phyloP scores from a whole-genome alignment of 495 filamentous ascomycete species.

The Podospora pseudoanserina region DNA sequence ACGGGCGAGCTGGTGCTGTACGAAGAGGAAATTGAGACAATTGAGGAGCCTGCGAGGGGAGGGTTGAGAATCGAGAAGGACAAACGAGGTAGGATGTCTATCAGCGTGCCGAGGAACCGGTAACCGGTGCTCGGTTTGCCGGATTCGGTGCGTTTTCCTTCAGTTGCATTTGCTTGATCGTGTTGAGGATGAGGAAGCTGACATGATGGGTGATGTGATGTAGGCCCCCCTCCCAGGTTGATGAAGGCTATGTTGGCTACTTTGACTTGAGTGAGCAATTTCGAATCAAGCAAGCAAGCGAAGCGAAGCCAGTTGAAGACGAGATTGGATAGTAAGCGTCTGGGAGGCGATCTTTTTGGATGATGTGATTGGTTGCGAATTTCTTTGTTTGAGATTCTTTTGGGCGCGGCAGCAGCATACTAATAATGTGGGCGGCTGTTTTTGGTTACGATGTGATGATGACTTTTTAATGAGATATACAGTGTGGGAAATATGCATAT shows the following conservation, averaged over 20 bases:
- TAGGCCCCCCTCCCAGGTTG: constrained; percentile 55
- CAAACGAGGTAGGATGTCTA: constrained; percentile 79
- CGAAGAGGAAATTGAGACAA: constrained; percentile 51
- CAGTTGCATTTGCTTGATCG: background rate
- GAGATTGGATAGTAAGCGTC: background rate
- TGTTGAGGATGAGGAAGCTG: constrained; percentile 17
- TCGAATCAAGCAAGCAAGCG: too few relatives aligned
- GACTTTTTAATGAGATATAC: background rate
- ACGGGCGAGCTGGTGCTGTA: constrained; percentile 52
- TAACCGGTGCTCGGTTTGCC: constrained; percentile 32
- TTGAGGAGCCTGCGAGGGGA: constrained; percentile 47
- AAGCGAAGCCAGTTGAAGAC: background rate
- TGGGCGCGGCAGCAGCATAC: background rate
- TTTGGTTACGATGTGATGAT: background rate
- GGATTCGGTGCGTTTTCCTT: constrained; percentile 20
- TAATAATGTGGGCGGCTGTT: background rate
- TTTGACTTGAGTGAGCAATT: constrained; percentile 52
- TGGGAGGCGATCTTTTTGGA: background rate
- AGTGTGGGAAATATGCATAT: background rate
- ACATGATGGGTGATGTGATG: constrained; percentile 12
- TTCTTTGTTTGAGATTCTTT: background rate
- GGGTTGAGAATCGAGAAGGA: constrained; percentile 73
- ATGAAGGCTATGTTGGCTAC: constrained; percentile 75
- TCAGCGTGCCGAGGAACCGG: constrained; percentile 57
- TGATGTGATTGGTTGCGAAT: background rate